Conservation (phyloP, 495 filamentous ascomycete species). For the Xylaria scruposa region DNA sequence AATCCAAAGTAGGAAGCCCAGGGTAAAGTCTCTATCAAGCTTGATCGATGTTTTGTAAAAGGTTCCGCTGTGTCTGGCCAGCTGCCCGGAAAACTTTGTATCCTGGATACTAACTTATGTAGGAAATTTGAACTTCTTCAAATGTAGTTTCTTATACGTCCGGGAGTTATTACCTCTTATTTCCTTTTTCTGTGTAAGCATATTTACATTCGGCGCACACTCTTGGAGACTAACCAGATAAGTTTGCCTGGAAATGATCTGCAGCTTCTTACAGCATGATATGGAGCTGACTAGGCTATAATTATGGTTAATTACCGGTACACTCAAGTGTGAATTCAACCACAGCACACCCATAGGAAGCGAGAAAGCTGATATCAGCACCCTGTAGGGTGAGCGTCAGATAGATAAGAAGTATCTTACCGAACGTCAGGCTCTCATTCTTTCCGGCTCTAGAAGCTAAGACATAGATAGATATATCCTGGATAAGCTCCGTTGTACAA, state of each 20-base stretch:
- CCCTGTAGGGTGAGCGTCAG: conserved; percentile 12
- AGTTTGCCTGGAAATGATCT: not conserved
- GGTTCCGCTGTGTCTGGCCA: not conserved
- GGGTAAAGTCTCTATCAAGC: not conserved
- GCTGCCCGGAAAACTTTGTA: not conserved
- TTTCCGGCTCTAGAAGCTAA: not conserved
- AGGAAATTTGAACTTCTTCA: not conserved
- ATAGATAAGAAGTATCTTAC: conserved; percentile 10
- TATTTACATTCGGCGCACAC: not conserved
- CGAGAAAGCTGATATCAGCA: not conserved
- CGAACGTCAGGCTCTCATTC: not conserved
- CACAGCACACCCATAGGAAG: not conserved
- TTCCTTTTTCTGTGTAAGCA: not conserved
- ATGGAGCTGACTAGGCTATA: not conserved
- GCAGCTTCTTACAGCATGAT: not conserved
- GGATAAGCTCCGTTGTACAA: not conserved
- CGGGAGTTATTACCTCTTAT: not conserved
- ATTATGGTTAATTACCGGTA: not conserved
- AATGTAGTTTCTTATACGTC: not conserved
- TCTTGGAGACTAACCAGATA: not conserved
- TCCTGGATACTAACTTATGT: not conserved
- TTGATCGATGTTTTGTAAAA: not conserved
- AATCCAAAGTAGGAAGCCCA: not conserved
- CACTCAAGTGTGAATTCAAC: not conserved
- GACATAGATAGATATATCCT: not conserved